Evolutionary conservation across 306 rosid genomes (phyloP).

Genomic region (Echinosophora koreensis): DNA sequence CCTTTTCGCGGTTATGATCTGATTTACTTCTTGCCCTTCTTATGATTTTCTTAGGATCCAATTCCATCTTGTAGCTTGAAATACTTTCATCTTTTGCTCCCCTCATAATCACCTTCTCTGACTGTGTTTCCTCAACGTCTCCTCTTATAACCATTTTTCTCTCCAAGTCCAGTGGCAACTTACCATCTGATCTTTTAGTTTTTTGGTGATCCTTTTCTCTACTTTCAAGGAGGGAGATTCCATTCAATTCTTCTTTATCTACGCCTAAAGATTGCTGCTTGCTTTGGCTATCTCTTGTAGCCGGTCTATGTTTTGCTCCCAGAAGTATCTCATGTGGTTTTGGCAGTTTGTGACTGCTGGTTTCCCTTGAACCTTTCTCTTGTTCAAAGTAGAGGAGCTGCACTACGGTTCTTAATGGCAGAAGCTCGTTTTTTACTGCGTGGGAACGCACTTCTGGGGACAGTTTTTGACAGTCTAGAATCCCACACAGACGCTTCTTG

Average conservation of each 20-base stretch:
- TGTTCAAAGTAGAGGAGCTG: constrained; percentile 88
- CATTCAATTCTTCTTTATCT: constrained; percentile 45
- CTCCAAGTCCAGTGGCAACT: constrained; percentile 56
- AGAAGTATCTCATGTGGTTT: constrained; percentile 61
- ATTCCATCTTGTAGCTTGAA: constrained; percentile 59
- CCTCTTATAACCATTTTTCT: constrained; percentile 57
- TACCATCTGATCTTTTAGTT: constrained; percentile 62
- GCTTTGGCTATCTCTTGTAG: constrained; percentile 53
- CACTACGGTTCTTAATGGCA: constrained; percentile 87
- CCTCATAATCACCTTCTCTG: constrained; percentile 41
- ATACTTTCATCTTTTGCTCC: constrained; percentile 51
- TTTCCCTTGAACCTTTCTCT: constrained; percentile 65
- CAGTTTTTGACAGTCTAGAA: constrained; percentile 81
- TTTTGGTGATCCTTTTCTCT: constrained; percentile 58
- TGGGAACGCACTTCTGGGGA: constrained; percentile 75
- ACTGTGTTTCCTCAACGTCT: constrained; percentile 57
- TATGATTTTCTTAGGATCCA: constrained; percentile 66
- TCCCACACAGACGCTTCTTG: constrained; percentile 77
- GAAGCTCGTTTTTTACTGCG: constrained; percentile 87
- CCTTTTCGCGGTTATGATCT: constrained; percentile 66
- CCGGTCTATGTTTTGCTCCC: constrained; percentile 58
- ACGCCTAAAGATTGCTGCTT: constrained; percentile 43
- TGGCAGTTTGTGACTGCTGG: constrained; percentile 46
- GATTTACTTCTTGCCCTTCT: constrained; percentile 71
- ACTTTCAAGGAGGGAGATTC: constrained; percentile 47